Evolutionary conservation across 148 eudicot genomes (phyloP).

Genomic region (Simmondsia chinensis): DNA sequence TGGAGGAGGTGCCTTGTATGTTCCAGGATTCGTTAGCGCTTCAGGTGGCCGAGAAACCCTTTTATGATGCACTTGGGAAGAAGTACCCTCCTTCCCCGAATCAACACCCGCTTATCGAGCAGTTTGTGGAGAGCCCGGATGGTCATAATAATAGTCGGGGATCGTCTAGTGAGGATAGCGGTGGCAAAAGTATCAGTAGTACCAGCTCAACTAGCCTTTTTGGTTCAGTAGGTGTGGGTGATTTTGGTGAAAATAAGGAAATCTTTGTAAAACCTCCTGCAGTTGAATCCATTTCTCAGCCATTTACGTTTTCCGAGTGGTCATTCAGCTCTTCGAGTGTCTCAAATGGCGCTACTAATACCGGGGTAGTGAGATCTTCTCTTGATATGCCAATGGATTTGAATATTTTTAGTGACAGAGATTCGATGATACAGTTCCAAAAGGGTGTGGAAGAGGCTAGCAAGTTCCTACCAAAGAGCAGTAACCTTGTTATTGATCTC

Average conservation of each 20-base stretch:
- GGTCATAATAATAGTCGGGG: conserved; percentile 25
- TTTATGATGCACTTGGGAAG: conserved; percentile 34
- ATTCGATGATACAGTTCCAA: conserved; percentile 36
- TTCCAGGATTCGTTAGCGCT: conserved; percentile 38
- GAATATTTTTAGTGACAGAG: conserved; percentile 25
- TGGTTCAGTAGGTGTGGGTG: conserved; percentile 25
- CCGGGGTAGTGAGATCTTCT: not conserved
- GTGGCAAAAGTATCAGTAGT: conserved; percentile 23
- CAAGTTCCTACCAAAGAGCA: conserved; percentile 32
- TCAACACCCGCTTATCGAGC: conserved; percentile 25
- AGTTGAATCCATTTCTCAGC: conserved; percentile 14
- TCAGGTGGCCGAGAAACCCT: conserved; percentile 43
- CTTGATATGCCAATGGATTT: conserved; percentile 12
- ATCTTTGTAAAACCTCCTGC: conserved; percentile 14
- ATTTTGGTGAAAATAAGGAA: conserved; percentile 24
- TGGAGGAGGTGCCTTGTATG: conserved; percentile 31
- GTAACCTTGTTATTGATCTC: conserved; percentile 17
- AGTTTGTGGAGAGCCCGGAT: conserved; percentile 30
- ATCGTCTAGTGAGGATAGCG: conserved; percentile 18
- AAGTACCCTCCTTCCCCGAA: conserved; percentile 20
- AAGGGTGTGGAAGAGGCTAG: conserved; percentile 45
- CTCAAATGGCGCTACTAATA: no score
- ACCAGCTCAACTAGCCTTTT: conserved; percentile 15
- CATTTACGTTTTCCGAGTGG: conserved; percentile 13
- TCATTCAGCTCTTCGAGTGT: conserved; percentile 19